Base-by-base conservation (phyloP, 106 monocot genomes). In the Acorus calamus region DNA sequence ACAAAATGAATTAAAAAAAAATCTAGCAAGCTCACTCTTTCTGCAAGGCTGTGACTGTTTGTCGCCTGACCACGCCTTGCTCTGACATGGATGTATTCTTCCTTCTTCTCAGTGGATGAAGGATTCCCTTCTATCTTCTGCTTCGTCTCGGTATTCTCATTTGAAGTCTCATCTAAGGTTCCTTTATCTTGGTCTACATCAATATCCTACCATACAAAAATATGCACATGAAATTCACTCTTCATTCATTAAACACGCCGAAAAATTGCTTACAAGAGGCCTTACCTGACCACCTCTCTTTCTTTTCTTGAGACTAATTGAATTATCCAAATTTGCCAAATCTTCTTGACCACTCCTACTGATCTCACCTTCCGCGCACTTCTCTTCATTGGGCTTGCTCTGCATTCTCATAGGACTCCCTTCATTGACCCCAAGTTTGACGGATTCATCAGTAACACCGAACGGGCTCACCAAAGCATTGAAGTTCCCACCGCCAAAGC, bases 61-160 rank as follows among this genome's bases (percentile, higher is more conserved):
- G 77, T 77, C 14, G 82, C 82, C 71, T 78, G 74, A 46, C 82
- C 78, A 52, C 74, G 78, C 59, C 82, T 49, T n/a, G 82, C 82
- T 49, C 82, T 74, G 42, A 83, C 71, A 71, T 83, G 78, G 64
- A 74, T 71, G 44, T 74, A 78, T 3, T 67, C 74, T 10, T 81
- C 77, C 14, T 77, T 68, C 4, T 5, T 63, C 13, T 68, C 5
- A 41, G 65, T 64, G 46, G 50, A 53, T 8, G 68, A 61, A 12
- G 73, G 63, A 8, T 58, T 76, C 54, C 59, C 63, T 11, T 68
- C 64, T 4, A 10, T 54, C 42, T 71, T 76, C 48, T 69, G 69
- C 51, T 73, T 78, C n/a, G 48, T 52, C 3, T 57, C 58, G 51
- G 11, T 11, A 43, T 57, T 68, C 41, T 70, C 67, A 47, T 70